Conservation (phyloP, 2,329 filamentous ascomycete species). For the Cladosporium colombiae region DNA sequence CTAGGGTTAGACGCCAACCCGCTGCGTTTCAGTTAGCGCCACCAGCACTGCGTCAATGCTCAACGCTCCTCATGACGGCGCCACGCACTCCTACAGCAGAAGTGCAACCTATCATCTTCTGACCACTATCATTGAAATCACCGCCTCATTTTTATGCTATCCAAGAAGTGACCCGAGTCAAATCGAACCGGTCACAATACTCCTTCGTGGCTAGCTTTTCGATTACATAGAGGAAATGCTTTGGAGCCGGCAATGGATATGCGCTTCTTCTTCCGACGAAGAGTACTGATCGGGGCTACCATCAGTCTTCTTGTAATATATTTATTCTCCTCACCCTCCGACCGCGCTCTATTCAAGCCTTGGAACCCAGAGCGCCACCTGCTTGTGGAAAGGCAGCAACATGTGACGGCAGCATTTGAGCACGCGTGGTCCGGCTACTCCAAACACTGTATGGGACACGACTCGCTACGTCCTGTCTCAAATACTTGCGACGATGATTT, state of each 20-base stretch:
- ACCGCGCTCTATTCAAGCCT: neutral
- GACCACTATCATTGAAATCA: neutral
- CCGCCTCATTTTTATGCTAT: neutral
- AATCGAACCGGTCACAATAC: neutral
- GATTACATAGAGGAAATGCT: neutral
- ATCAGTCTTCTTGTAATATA: neutral
- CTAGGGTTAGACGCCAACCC: too few relatives aligned
- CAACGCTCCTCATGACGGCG: neutral
- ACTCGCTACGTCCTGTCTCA: slow-evolving; percentile 33
- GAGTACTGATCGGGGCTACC: neutral
- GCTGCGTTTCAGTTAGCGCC: too few relatives aligned
- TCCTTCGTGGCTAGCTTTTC: neutral
- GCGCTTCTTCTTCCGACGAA: neutral
- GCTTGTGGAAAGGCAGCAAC: neutral
- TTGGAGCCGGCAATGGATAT: neutral
- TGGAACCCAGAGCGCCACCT: neutral
- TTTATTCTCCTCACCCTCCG: neutral
- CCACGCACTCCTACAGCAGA: neutral
- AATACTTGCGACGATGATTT: slow-evolving; percentile 33
- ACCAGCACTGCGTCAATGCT: too few relatives aligned
- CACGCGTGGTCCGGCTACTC: slow-evolving; percentile 40
- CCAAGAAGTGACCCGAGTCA: neutral
- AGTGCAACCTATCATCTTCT: neutral
- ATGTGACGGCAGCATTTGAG: slow-evolving; percentile 27
- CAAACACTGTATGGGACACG: slow-evolving; percentile 37